phyloP scores from a whole-genome alignment of 768 basidiomycete species.

The Pulveroboletus ravenelii region DNA sequence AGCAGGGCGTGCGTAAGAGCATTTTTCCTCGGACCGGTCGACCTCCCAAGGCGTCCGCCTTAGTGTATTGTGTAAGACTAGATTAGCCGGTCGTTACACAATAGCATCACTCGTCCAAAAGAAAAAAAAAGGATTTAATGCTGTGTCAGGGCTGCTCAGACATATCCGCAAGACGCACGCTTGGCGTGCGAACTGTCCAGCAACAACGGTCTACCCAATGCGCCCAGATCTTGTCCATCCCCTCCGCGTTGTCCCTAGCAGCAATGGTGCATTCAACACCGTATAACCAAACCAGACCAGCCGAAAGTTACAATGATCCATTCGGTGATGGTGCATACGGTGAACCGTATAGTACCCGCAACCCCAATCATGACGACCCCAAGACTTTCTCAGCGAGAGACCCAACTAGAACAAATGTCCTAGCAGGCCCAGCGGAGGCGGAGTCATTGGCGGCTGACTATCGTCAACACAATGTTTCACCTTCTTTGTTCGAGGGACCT shows the following conservation, averaged over 20 bases:
- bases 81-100: too few species aligned
- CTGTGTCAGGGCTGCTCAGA: too few species aligned
- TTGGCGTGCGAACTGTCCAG: slow-evolving; percentile 17
- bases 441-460: slow-evolving; percentile 26
- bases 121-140: too few species aligned
- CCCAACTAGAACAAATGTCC: slow-evolving; percentile 1
- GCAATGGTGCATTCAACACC: slow-evolving; percentile 22
- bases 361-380: slow-evolving; percentile 14
- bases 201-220: too few species aligned
- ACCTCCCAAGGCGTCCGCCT: too few species aligned
- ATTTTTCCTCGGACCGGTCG: too few species aligned
- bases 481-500: slow-evolving; percentile 2
- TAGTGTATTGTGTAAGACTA: too few species aligned
- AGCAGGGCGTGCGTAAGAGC: too few species aligned
- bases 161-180: background rate
- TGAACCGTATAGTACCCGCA: slow-evolving; percentile 18
- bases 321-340: slow-evolving; percentile 24
- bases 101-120: too few species aligned
- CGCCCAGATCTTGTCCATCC: background rate
- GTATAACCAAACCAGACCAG: slow-evolving; percentile 7
- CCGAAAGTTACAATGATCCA: slow-evolving; percentile 19
- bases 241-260: slow-evolving; percentile 20
- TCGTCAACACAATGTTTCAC: slow-evolving; percentile 18
- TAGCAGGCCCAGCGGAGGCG: slow-evolving; percentile 17
- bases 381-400: slow-evolving; percentile 15